Evolutionary conservation across 2,329 filamentous ascomycete species (phyloP).

Genomic region (Aspergillus arachidicola): DNA sequence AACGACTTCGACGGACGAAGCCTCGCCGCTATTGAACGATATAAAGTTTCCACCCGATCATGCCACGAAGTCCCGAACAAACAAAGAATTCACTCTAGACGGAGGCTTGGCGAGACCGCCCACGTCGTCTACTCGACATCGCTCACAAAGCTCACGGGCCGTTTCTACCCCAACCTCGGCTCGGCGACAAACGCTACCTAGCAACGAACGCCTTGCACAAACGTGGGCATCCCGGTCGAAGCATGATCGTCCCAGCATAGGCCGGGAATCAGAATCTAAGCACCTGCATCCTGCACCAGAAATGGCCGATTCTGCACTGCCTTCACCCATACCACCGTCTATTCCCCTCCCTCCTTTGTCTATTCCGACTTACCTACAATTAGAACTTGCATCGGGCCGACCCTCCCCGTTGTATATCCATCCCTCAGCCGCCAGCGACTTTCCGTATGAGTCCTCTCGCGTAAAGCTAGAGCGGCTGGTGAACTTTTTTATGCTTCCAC

Average conservation of each 20-base stretch:
- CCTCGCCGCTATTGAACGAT: slow-evolving; percentile 32
- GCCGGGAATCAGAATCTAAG: slow-evolving; percentile 38
- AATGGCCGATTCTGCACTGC: slow-evolving; percentile 34
- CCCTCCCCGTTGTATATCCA: slow-evolving; percentile 67
- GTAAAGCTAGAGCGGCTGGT: slow-evolving; percentile 89
- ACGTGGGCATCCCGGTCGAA: slow-evolving; percentile 38
- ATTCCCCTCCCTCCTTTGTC: slow-evolving; percentile 65
- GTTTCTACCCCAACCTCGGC: slow-evolving; percentile 41
- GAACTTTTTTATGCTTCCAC: slow-evolving; percentile 83
- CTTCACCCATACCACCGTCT: slow-evolving; percentile 53
- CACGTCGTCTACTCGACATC: slow-evolving; percentile 30
- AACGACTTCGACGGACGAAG: slow-evolving; percentile 18
- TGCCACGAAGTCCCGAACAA: slow-evolving; percentile 24
- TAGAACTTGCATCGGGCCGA: slow-evolving; percentile 63
- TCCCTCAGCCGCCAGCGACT: slow-evolving; percentile 57
- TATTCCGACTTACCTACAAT: slow-evolving; percentile 66
- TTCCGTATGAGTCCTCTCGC: slow-evolving; percentile 87
- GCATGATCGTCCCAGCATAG: slow-evolving; percentile 32
- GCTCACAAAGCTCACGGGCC: slow-evolving; percentile 35
- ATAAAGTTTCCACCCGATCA: slow-evolving; percentile 20
- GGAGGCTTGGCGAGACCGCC: slow-evolving; percentile 23
- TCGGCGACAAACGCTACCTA: slow-evolving; percentile 34
- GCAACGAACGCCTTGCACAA: slow-evolving; percentile 35
- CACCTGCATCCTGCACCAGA: slow-evolving; percentile 28
- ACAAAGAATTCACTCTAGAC: slow-evolving; percentile 30